phyloP scores from a whole-genome alignment of 2,329 filamentous ascomycete species.

The Trichoderma koningii region DNA sequence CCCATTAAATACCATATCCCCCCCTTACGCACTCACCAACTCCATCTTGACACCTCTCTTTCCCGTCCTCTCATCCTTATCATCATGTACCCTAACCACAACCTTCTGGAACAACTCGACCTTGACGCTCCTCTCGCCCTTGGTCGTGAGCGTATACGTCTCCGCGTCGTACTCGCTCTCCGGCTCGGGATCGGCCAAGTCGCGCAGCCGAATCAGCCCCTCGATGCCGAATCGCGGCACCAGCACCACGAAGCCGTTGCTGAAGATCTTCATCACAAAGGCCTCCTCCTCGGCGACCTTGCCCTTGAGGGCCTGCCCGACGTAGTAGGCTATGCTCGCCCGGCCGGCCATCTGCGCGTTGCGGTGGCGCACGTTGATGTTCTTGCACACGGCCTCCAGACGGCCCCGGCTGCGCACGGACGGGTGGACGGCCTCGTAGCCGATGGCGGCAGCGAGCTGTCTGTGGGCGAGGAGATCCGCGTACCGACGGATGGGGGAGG shows the following conservation, averaged over 20 bases:
- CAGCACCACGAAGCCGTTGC: conserved; percentile 95
- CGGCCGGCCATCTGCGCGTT: conserved; percentile 95
- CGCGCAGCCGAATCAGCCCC: conserved; percentile 81
- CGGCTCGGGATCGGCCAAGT: conserved; percentile 76
- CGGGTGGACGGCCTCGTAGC: conserved; percentile 83
- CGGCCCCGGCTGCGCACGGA: conserved; percentile 78
- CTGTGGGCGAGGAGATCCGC: conserved; percentile 94
- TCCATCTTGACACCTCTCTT: conserved; percentile 88
- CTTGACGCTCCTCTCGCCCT: conserved; percentile 55
- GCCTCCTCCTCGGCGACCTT: conserved; percentile 78
- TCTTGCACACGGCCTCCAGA: conserved; percentile 92
- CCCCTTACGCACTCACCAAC: conserved; percentile 48
- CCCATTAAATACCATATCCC: not conserved
- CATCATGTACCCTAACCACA: conserved; percentile 82
- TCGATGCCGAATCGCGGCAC: conserved; percentile 96
- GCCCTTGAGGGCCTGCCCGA: conserved; percentile 90
- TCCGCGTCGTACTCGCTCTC: conserved; percentile 84
- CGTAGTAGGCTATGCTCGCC: conserved; percentile 95
- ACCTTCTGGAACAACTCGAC: conserved; percentile 94
- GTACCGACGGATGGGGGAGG: conserved; percentile 93
- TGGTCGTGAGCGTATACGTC: conserved; percentile 71
- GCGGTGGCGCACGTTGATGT: conserved; percentile 96
- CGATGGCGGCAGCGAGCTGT: conserved; percentile 92
- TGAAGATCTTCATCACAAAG: conserved; percentile 96
- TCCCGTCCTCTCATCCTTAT: conserved; percentile 92